Evolutionary conservation across 1,139 yeast species (phyloP), one percentile per base, ranked within the genome.

Genomic region (Geotrichum histeridarum): DNA sequence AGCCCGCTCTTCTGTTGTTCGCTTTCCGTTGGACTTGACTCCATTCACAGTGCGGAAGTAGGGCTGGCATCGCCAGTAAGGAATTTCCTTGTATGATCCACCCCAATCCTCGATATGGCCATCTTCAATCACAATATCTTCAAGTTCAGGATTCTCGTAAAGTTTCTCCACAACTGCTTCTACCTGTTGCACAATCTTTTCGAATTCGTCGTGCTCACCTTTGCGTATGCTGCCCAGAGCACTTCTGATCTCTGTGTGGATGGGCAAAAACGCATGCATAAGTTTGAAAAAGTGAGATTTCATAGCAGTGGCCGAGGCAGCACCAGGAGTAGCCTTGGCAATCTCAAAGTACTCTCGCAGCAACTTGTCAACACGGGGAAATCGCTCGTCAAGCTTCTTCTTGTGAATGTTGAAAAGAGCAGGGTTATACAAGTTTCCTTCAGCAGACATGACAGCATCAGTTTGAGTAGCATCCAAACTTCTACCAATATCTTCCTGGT

Each of bases 391-490:
- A 18, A 73, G 75, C 58, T 83, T 80, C 12, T 55, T 56, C 37
- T 58, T 53, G 46, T 51, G 46, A 50, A 61, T 42, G 51, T 71
- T 68, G 67, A 94, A 93, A 0, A 91, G 82, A 2, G 96, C 98
- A 0, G 99, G 99, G 64, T 94, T 94, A 70, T 85, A 87, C 45
- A 94, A 73, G 65, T 90, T 90, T 0, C 96, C 96, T 69, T 94
- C 99, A 0, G 99, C 99, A 45, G 95, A 84, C 99, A 94, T 94
- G 18, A 93, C 94, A 0, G 93, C 97, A 72, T 94, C 97, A 61
- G 94, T 86, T 0, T 72, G 73, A 1, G 88, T 81, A 18, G 74
- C 77, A 1, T 76, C 76, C 33, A 80, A 67, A 68, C 97, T 87
- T 59, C 94, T 75, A 1, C 75, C 72, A 17, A 90, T 74, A 67